Evolutionary conservation across 2,329 filamentous ascomycete genomes (phyloP).

Genomic region (Pseudogymnoascus sp.): DNA sequence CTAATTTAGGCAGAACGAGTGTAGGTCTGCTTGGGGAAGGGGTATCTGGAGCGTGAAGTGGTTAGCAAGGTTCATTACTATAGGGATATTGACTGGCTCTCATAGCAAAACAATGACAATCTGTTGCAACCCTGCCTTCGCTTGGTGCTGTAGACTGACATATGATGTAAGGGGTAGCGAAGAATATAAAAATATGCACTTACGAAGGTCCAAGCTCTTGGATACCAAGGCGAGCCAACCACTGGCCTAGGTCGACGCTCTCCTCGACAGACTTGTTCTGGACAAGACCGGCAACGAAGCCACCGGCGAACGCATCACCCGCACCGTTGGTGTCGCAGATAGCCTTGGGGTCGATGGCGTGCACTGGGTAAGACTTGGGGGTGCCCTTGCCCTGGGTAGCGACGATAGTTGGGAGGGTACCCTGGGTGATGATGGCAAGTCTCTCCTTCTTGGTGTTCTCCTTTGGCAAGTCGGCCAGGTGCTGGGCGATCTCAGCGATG

Average conservation of each 20-base stretch:
- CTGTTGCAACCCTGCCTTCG: not conserved
- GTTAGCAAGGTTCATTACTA: constrained; percentile 5
- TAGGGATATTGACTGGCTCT: not conserved
- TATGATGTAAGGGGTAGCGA: not conserved
- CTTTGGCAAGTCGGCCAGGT: constrained; percentile 84
- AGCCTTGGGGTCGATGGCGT: constrained; percentile 63
- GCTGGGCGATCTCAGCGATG: constrained; percentile 75
- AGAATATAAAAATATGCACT: constrained; percentile 34
- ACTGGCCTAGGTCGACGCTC: constrained; percentile 86
- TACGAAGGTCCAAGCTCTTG: constrained; percentile 94
- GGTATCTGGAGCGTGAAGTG: constrained; percentile 49
- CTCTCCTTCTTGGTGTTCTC: constrained; percentile 78
- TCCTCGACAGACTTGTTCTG: constrained; percentile 73
- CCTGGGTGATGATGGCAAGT: constrained; percentile 88
- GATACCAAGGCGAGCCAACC: constrained; percentile 90
- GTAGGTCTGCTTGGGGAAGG: constrained; percentile 75
- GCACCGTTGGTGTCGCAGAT: constrained; percentile 97
- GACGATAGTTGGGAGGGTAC: constrained; percentile 81
- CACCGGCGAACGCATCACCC: constrained; percentile 92
- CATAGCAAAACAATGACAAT: constrained; percentile 2
- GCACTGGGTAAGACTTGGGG: constrained; percentile 66
- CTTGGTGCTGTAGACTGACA: not conserved
- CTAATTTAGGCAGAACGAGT: constrained; percentile 33
- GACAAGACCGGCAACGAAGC: constrained; percentile 83
- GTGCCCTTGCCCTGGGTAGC: constrained; percentile 64